Evolutionary conservation across 805 yeast genomes (phyloP), one percentile per base, ranked within the genome.

Genomic region (Ogataea paraovalis): DNA sequence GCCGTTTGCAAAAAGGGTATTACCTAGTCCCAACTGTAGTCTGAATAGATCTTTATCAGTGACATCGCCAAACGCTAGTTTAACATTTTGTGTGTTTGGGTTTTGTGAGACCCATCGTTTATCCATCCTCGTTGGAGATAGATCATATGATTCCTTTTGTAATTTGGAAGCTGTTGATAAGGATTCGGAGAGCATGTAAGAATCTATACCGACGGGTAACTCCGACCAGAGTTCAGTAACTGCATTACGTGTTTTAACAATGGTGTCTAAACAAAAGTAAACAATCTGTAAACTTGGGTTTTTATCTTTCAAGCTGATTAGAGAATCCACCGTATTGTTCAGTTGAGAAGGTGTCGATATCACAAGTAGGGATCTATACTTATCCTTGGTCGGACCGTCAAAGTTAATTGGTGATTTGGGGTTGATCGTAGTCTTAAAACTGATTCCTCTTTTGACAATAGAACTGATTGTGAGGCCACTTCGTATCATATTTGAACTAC

Each of bases 331-430:
- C 1, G 56, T 39, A 6, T 45, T 45, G 33, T 51, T 54, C 32
- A 65, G 38, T 39, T 61, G 64, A 3, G 54, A 43, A 7, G 69
- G 69, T 2, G 70, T 65, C 7, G 68, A 50, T 8, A 60, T 41
- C 14, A 65, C 14, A 12, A 66, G 41, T 10, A 66, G 43, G 3
- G 67, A 56, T 20, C 49, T 44, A 33, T 52, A 34, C 12, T 8
- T 13, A n/a, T 41, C 5, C 7, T 20, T 41, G 4, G 23, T 16
- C 16, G 28, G 21, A 16, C 12, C n/a, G 3, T 21, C 25, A 20
- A 37, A 20, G 13, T n/a, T 13, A 20, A 2, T 14, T 12, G 25
- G 23, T 9, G 12, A 6, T 4, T 22, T 25, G 7, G 68, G 67
- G 38, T 62, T 53, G 7, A 54, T 30, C 4, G 55, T 52, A n/a